phyloP scores from a whole-genome alignment of 2,329 filamentous ascomycete species.

The Ophiostoma pallidulum region DNA sequence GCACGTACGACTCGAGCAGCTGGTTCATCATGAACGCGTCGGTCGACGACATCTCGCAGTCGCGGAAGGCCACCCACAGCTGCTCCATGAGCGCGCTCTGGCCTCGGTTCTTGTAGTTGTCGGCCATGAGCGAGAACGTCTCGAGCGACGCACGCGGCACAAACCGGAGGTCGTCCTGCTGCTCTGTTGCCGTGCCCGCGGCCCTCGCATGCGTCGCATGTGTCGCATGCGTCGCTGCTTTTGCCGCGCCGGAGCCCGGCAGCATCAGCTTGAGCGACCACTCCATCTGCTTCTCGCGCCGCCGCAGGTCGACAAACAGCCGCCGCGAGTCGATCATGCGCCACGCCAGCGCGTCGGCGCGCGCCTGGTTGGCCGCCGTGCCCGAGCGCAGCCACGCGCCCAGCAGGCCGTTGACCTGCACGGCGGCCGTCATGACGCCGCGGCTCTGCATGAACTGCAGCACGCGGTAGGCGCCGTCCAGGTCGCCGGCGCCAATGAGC shows the following conservation, averaged over 20 bases:
- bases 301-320: constrained; percentile 46
- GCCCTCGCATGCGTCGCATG: no score
- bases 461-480: constrained; percentile 62
- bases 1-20: constrained; percentile 57
- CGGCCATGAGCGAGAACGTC: constrained; percentile 66
- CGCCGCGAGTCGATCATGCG: constrained; percentile 64
- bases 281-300: constrained; percentile 22
- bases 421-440: constrained; percentile 57
- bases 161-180: constrained; percentile 21
- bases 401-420: constrained; percentile 74
- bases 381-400: constrained; percentile 65
- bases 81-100: constrained; percentile 48
- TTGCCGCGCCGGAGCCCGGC: not conserved
- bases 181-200: constrained; percentile 2
- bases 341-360: constrained; percentile 63
- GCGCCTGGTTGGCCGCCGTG: constrained; percentile 41
- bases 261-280: constrained; percentile 22
- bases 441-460: constrained; percentile 65
- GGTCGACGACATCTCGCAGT: constrained; percentile 52
- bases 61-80: constrained; percentile 52
- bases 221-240: no score
- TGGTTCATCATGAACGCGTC: constrained; percentile 75
- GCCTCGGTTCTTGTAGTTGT: constrained; percentile 58
- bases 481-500: constrained; percentile 61
- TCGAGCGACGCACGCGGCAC: constrained; percentile 59